A percentile compares a stretch with the other conserved stretches of the same genome.
phyloP scores from a whole-genome alignment of 352 stramenopile genomes.

The Phytopythium sindhum region DNA sequence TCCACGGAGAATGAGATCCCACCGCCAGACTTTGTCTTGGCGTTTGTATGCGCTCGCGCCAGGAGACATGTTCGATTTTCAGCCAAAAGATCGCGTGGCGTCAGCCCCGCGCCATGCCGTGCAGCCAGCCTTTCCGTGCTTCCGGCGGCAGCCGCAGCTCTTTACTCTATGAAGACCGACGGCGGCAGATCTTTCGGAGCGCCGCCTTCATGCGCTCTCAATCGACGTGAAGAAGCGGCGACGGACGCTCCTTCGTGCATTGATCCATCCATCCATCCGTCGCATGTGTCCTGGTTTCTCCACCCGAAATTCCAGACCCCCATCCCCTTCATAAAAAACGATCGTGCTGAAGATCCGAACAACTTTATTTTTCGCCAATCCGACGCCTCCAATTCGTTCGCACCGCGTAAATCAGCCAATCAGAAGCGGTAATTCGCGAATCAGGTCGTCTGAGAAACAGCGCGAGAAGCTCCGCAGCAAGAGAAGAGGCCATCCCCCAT shows the following conservation, averaged over 20 bases:
- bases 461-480: not conserved
- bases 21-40: too few relatives aligned
- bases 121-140: too few relatives aligned
- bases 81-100: too few relatives aligned
- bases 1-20: too few relatives aligned
- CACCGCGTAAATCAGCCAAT: conserved; percentile 2
- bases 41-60: too few relatives aligned
- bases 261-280: not conserved
- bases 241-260: too few relatives aligned
- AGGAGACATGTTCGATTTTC: too few relatives aligned
- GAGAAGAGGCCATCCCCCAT: not conserved
- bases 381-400: not conserved
- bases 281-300: not conserved
- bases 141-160: too few relatives aligned
- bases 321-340: not conserved
- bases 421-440: conserved; percentile 3
- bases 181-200: not conserved
- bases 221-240: not conserved
- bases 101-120: too few relatives aligned
- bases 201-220: not conserved
- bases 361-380: conserved; percentile 1
- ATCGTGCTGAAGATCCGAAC: not conserved
- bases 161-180: too few relatives aligned
- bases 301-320: not conserved
- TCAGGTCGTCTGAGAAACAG: conserved; percentile 1